These are phyloP conservation scores for Xylariaceae sp. DNA, from an alignment of 2,329 filamentous ascomycete genomes.

Conservation along the genomic window DNA sequence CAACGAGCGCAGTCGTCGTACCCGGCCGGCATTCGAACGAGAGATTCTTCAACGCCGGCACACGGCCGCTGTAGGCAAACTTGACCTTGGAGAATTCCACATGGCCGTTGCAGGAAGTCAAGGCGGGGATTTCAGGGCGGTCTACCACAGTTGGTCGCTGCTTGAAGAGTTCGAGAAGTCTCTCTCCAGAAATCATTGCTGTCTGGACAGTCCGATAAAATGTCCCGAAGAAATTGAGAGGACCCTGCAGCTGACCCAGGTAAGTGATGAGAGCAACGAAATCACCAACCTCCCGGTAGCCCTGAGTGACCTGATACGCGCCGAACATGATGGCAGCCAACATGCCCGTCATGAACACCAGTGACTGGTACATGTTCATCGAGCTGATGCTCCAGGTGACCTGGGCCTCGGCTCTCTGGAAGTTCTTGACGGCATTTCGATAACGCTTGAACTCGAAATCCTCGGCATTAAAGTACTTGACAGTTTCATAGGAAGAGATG, in stretches of 20 bases:
- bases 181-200: slow-evolving; percentile 94
- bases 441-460: slow-evolving; percentile 73
- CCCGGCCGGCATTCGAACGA: slow-evolving; percentile 82
- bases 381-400: slow-evolving; percentile 71
- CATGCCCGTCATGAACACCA: slow-evolving; percentile 74
- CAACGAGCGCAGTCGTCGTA: slow-evolving; percentile 91
- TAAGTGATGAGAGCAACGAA: slow-evolving; percentile 73
- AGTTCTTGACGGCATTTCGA: slow-evolving; percentile 62
- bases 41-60: slow-evolving; percentile 76
- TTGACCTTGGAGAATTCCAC: slow-evolving; percentile 84
- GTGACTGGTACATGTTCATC: slow-evolving; percentile 76
- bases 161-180: slow-evolving; percentile 92
- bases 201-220: slow-evolving; percentile 96
- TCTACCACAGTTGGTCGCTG: slow-evolving; percentile 90
- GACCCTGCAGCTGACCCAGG: slow-evolving; percentile 72
- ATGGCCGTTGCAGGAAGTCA: slow-evolving; percentile 69
- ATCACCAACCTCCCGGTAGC: slow-evolving; percentile 59
- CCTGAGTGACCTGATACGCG: slow-evolving; percentile 69
- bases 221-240: slow-evolving; percentile 83
- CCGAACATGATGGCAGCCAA: slow-evolving; percentile 67
- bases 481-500: slow-evolving; percentile 95
- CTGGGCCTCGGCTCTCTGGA: slow-evolving; percentile 68
- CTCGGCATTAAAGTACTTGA: slow-evolving; percentile 87
- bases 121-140: slow-evolving; percentile 54
- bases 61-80: slow-evolving; percentile 84